Evolutionary conservation across 139 green algal genomes (phyloP).

Genomic region (Haematococcus lacustris): DNA sequence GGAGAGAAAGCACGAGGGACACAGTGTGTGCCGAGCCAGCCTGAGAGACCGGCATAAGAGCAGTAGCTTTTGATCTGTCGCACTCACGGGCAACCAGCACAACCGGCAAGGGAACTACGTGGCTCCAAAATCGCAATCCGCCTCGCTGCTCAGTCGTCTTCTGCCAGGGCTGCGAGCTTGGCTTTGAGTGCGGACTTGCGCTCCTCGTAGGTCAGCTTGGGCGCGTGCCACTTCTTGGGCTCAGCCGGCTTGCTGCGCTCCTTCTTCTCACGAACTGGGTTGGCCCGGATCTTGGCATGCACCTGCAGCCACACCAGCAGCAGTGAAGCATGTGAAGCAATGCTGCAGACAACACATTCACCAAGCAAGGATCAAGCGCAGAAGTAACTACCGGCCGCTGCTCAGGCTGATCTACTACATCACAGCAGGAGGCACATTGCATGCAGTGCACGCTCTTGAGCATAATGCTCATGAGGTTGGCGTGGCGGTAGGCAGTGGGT

Average conservation of each 20-base stretch:
- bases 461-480: neutral
- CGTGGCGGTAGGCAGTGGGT: too few relatives aligned
- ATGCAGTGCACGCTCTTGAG: neutral
- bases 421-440: neutral
- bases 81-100: too few relatives aligned
- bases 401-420: neutral
- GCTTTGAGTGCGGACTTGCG: slow-evolving; percentile 90
- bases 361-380: neutral
- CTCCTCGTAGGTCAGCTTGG: slow-evolving; percentile 94
- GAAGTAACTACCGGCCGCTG: neutral
- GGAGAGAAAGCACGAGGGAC: too few relatives aligned
- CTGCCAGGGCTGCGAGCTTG: slow-evolving; percentile 58
- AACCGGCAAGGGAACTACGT: too few relatives aligned
- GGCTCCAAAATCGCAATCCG: too few relatives aligned
- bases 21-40: too few relatives aligned
- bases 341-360: neutral
- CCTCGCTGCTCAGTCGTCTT: too few relatives aligned
- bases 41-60: too few relatives aligned
- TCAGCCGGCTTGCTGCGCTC: slow-evolving; percentile 62
- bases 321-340: neutral
- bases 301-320: slow-evolving; percentile 41
- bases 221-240: slow-evolving; percentile 63
- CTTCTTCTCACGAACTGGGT: slow-evolving; percentile 72
- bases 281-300: slow-evolving; percentile 84
- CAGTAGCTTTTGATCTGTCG: too few relatives aligned